Evolutionary conservation across 768 basidiomycete species (phyloP), one percentile per base, ranked within the genome.

Genomic region (Fistulinella prunicolor): DNA sequence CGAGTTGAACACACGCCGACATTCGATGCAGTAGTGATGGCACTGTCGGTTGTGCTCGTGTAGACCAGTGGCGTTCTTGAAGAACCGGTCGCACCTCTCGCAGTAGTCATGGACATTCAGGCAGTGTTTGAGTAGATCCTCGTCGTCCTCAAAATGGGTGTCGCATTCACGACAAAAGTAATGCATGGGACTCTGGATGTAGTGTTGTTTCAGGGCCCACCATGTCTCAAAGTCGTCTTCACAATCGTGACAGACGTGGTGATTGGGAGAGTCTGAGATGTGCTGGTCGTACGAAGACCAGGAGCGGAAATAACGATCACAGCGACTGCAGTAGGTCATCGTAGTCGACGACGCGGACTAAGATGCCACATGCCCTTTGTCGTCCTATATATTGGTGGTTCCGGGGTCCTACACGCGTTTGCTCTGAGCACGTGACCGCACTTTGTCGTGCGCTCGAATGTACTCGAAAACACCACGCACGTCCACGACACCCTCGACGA

Each of bases 151-250:
- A 49, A 79, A 82, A 46, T 79, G 74, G 14, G 50, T 46, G 24
- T 74, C 45, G 61, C 84, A 85, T 17, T 54, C 30, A 46, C 76
- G 74, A 60, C 85, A 86, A 49, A 76, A 85, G 34, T 60, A 12
- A 44, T 84, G 83, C 0, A 13, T 21, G 6, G 67, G 63, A 56
- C 77, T 80, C 44, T 81, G 71, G 21, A 76, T 69, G 53, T 63
- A 82, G 60, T 86, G 84, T 47, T 80, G 69, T 47, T 65, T 68
- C 49, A 79, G 73, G 0, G 57, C 73, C 1, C 0, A 3, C 53
- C 52, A 51, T 0, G 75, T 59, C 0, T 55, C 4, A 57, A 83
- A 84, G 52, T 83, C 80, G 9, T 29, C 20, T 0, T 69, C 42
- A 51, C 82, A 85, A 9, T 66, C 57, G 10, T 62, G 4, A 55